These are phyloP conservation scores for Glomus cerebriforme DNA, from an alignment of 192 early-diverging fungal species.

Conservation along the genomic window DNA sequence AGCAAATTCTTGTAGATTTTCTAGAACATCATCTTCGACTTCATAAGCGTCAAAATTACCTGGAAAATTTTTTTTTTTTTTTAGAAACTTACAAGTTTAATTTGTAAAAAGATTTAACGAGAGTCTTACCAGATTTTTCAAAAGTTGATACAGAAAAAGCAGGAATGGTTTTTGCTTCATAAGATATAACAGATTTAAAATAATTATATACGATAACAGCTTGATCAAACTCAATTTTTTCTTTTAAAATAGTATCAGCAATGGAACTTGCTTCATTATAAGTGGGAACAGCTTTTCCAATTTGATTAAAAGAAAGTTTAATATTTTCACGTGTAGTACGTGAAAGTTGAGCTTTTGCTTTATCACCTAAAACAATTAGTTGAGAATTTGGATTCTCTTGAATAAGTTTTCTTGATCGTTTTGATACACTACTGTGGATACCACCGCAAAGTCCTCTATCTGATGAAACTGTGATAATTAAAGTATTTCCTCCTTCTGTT, in stretches of 20 bases:
- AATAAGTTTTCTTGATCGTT: slow-evolving; percentile 72
- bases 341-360: slow-evolving; percentile 89
- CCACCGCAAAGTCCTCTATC: slow-evolving; percentile 99
- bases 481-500: slow-evolving; percentile 64
- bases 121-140: slow-evolving; percentile 62
- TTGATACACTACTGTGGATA: slow-evolving; percentile 94
- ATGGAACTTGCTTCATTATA: slow-evolving; percentile 86
- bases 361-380: slow-evolving; percentile 86
- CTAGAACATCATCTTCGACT: slow-evolving; percentile 83
- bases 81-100: not conserved
- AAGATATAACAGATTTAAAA: slow-evolving; percentile 94
- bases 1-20: slow-evolving; percentile 90
- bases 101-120: not conserved
- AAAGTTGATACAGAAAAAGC: slow-evolving; percentile 69
- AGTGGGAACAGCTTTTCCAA: slow-evolving; percentile 85
- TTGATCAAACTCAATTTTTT: slow-evolving; percentile 66
- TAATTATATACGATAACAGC: slow-evolving; percentile 89
- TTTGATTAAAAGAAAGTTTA: slow-evolving; percentile 85
- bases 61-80: slow-evolving; percentile 33
- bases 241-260: slow-evolving; percentile 73
- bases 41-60: slow-evolving; percentile 89
- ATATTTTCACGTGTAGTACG: slow-evolving; percentile 79
- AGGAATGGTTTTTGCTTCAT: slow-evolving; percentile 73
- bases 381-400: slow-evolving; percentile 54
- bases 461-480: slow-evolving; percentile 85